Base-by-base conservation (phyloP, 768 basidiomycete species). In the Boletellus emodensis region DNA sequence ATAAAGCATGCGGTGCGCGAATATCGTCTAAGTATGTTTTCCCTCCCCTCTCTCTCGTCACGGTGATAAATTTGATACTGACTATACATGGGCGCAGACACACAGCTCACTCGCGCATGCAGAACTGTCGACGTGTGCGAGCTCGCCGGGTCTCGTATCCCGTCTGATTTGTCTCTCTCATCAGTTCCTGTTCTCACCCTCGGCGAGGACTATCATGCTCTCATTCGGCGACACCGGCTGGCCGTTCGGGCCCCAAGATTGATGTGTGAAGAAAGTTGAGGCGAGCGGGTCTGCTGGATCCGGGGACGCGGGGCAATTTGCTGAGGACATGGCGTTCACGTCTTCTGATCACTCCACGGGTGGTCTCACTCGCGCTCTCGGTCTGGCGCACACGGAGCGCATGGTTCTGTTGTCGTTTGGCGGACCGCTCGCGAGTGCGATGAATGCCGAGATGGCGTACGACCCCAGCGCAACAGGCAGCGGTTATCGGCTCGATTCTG, bases 141-240 rank as follows among this genome's bases (percentile, higher is more conserved):
- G 69, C 4, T 80, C 82, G 1, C 72, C 75, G 0, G 72, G 67
- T 2, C 72, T 90, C 33, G 75, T 89, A 0, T 87, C 91, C 3
- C 78, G 83, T 0, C 75, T 87, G 0, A 75, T 96, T 28, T 95
- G 94, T 66, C 81, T 90, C 14, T 81, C 83, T 0, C 88, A 90
- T 56, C 91, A 94, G 53, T 91, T 94, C 63, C 75, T 83, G 10
- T 95, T 95, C 73, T 77, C 58, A 77, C 82, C 2, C 76, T 92
- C 1, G 81, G 82, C 12, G 82, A 85, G 55, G 84, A 92, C 57
- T 89, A 91, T 61, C 84, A 90, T 49, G 85, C 88, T 0, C 79
- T 88, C n/a, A 79, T 85, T 34, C 81, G 82, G 32, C 75, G 77
- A 3, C 80, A 79, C 53, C 79, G 81, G 46, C 74, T 87, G 40